Base-by-base conservation (phyloP, 768 basidiomycete species). In the Trametes cinnabarina region DNA sequence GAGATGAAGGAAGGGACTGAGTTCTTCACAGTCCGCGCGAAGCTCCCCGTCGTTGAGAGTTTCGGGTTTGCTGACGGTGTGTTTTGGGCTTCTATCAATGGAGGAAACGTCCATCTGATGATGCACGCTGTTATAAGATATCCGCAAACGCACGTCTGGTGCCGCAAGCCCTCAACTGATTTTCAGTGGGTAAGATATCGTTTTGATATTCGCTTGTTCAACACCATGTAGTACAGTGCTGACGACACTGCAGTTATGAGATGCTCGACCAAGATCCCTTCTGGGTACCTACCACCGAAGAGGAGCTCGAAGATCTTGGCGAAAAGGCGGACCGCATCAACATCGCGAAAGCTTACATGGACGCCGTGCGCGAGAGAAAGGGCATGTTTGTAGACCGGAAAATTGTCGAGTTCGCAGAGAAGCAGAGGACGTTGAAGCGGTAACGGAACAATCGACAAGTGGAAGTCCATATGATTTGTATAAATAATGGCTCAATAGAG, bases 1-100 rank as follows among this genome's bases (percentile, higher is more conserved):
- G 97, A 98, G 71, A 96, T 98, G 94, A 98, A 94, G 70, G 95
- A 98, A 70, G 94, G 97, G 0, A 97, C 94, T 0, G 81, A 89
- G 1, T 95, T 97, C 74, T 97, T 99, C 75, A 94, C 87, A 10
- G 87, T 99, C 20, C 84, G 87, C 7, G 92, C 97, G 0, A 75
- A 97, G 60, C 73, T 99, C 19, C 97, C 97, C 2, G 95, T 98
- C 7, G 92, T 97, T 11, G 97, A 98, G 73, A 93, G 91, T 73
- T 99, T 98, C 69, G 95, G 96, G 0, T 98, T 99, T 71, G 92
- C 94, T 23, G 94, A 94, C 72, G 96, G 96, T 94, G 60, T 60
- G 85, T 66, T n/a, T 39, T 15, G 4, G 5, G 4, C 5, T 5
- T 17, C 4, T 46, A 15, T 22, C 10, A 7, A 11, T 2, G 1